Evolutionary conservation across 441 rosid species (phyloP).

Genomic region (Omphalea diandra): DNA sequence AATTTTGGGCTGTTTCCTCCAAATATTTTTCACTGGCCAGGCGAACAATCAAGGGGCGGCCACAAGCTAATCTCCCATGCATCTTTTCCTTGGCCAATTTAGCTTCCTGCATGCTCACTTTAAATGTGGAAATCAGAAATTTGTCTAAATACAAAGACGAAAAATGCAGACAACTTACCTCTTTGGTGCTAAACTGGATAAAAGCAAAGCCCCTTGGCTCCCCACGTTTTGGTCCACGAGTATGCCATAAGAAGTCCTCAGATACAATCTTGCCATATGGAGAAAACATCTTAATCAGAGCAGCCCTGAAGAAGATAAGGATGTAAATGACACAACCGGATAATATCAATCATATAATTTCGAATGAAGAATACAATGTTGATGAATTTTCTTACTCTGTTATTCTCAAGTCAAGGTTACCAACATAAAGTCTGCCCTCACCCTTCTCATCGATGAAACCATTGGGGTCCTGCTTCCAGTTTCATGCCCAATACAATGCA

Average conservation of each 20-base stretch:
- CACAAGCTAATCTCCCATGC: constrained; percentile 91
- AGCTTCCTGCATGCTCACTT: constrained; percentile 99
- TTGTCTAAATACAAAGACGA: constrained; percentile 23
- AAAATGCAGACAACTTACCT: constrained; percentile 52
- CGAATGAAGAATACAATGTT: neutral
- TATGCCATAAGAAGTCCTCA: constrained; percentile 94
- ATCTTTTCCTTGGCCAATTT: constrained; percentile 88
- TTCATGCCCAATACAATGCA: neutral
- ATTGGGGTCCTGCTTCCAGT: constrained; percentile 49
- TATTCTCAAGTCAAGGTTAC: constrained; percentile 82
- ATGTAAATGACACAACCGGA: neutral
- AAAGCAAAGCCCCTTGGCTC: constrained; percentile 90
- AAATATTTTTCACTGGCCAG: constrained; percentile 66
- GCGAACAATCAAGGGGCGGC: constrained; percentile 83
- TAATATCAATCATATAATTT: neutral
- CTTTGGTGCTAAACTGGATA: constrained; percentile 69
- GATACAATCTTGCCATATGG: constrained; percentile 82
- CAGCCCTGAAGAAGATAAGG: constrained; percentile 47
- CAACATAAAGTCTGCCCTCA: constrained; percentile 71
- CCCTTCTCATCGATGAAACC: constrained; percentile 55
- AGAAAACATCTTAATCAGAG: constrained; percentile 88
- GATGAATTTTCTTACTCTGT: constrained; percentile 60
- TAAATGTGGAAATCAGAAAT: constrained; percentile 58
- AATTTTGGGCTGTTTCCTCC: constrained; percentile 42
- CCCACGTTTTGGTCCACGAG: constrained; percentile 90